A percentile compares a stretch with the other conserved stretches of the same genome.
phyloP scores from a whole-genome alignment of 352 stramenopile species.

The Elongisporangium undulatum region DNA sequence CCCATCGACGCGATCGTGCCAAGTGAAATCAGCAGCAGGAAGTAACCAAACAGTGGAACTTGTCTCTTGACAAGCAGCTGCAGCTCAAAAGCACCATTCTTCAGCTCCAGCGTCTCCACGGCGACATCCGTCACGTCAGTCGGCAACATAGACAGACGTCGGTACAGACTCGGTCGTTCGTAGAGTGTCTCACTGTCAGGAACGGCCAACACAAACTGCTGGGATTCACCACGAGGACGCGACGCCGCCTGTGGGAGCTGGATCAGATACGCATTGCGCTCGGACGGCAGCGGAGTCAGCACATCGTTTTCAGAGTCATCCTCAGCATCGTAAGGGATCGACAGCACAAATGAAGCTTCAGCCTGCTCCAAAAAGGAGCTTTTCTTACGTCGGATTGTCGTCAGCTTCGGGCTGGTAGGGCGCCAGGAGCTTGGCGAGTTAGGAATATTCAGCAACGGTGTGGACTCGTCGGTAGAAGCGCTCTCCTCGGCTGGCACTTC shows the following conservation, averaged over 20 bases:
- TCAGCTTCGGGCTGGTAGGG: conserved; percentile 24
- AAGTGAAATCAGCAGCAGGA: conserved; percentile 62
- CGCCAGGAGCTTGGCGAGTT: conserved; percentile 15
- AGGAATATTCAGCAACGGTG: conserved; percentile 43
- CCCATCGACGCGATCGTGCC: conserved; percentile 77
- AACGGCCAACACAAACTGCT: conserved; percentile 78
- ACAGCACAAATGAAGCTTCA: conserved; percentile 77
- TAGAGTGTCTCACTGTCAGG: conserved; percentile 50
- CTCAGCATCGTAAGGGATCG: conserved; percentile 58
- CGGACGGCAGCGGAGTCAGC: conserved; percentile 27
- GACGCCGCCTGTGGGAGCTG: conserved; percentile 53
- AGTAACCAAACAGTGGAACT: conserved; percentile 72
- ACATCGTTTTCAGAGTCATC: conserved; percentile 6
- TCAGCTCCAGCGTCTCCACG: conserved; percentile 66
- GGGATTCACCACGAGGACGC: conserved; percentile 22
- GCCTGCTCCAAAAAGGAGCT: conserved; percentile 72
- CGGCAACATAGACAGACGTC: conserved; percentile 53
- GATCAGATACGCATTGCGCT: conserved; percentile 74
- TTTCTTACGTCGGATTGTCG: conserved; percentile 42
- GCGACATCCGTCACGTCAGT: conserved; percentile 69
- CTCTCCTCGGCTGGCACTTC: conserved; percentile 23
- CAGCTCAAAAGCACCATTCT: conserved; percentile 58
- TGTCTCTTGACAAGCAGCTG: conserved; percentile 73
- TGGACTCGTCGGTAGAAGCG: conserved; percentile 37
- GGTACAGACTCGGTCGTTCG: conserved; percentile 50